Conservation (phyloP, 306 rosid species). For the Casuarina equisetifolia region DNA sequence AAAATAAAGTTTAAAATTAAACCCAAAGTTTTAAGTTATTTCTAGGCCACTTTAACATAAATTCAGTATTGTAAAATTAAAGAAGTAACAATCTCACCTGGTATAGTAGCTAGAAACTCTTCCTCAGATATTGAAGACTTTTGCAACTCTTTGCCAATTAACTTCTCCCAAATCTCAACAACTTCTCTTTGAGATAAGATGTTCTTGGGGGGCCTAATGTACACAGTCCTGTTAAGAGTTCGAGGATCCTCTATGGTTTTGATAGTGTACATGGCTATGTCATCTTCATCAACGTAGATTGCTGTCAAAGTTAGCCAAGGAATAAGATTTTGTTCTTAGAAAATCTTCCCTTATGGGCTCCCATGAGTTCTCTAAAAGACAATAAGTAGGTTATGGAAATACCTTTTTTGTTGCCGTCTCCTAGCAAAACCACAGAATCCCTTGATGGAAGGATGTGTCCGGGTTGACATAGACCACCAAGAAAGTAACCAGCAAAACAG, state of each 20-base stretch:
- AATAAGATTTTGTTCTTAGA: too few relatives aligned
- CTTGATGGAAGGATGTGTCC: constrained; percentile 51
- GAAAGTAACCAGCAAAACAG: constrained; percentile 75
- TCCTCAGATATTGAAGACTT: constrained; percentile 50
- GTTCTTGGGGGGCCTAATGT: constrained; percentile 63
- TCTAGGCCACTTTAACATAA: too few relatives aligned
- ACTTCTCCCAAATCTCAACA: constrained; percentile 61
- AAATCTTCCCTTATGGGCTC: too few relatives aligned
- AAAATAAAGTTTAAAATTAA: too few relatives aligned
- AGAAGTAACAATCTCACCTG: constrained; percentile 34
- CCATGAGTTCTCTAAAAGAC: too few relatives aligned
- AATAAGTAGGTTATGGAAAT: not conserved
- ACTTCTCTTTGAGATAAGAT: constrained; percentile 61
- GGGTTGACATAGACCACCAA: constrained; percentile 69
- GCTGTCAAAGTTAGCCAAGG: constrained; percentile 31
- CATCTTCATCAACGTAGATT: constrained; percentile 73
- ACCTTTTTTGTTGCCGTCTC: constrained; percentile 77
- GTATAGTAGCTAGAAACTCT: constrained; percentile 42
- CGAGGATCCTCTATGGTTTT: constrained; percentile 60
- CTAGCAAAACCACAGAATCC: constrained; percentile 56
- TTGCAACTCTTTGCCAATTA: constrained; percentile 46
- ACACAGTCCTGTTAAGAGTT: constrained; percentile 65
- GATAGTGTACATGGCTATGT: constrained; percentile 65
- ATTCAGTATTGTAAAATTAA: not conserved
- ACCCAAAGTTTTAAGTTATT: too few relatives aligned